phyloP scores from a whole-genome alignment of 805 yeast species.

The Yueomyces sp. region DNA sequence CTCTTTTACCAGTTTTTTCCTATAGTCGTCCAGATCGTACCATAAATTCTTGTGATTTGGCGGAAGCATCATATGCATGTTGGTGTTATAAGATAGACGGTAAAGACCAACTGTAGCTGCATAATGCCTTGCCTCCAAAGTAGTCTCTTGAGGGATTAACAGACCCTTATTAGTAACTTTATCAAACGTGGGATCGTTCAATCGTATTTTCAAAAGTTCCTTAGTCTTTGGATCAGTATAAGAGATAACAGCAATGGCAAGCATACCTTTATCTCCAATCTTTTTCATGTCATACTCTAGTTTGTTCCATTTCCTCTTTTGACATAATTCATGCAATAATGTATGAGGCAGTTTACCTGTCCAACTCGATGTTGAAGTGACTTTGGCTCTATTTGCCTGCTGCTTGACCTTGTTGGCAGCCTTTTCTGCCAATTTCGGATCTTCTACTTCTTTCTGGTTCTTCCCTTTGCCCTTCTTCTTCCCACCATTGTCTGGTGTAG shows the following conservation, averaged over 20 bases:
- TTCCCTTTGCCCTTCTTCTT: slow-evolving; percentile 12
- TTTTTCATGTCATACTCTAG: slow-evolving; percentile 63
- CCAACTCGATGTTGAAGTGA: slow-evolving; percentile 68
- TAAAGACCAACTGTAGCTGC: slow-evolving; percentile 84
- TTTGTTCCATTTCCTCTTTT: slow-evolving; percentile 78
- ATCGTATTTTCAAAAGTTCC: slow-evolving; percentile 43
- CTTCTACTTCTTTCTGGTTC: slow-evolving; percentile 8
- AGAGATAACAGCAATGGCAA: slow-evolving; percentile 50
- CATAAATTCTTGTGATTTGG: slow-evolving; percentile 68
- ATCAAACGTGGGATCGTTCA: slow-evolving; percentile 33
- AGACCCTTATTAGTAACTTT: slow-evolving; percentile 33
- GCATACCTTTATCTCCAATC: slow-evolving; percentile 38
- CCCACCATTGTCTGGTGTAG: slow-evolving; percentile 2
- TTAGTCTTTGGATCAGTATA: slow-evolving; percentile 75
- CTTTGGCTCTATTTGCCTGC: slow-evolving; percentile 31
- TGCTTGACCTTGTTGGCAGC: slow-evolving; percentile 16
- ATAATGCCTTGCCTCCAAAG: slow-evolving; percentile 78
- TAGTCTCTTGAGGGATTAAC: slow-evolving; percentile 57
- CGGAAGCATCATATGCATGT: slow-evolving; percentile 79
- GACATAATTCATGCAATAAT: slow-evolving; percentile 74
- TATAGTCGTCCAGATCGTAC: slow-evolving; percentile 52
- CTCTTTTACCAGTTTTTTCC: slow-evolving; percentile 35
- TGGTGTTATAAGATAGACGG: slow-evolving; percentile 67
- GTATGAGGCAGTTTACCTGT: slow-evolving; percentile 90
- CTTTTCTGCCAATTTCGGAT: slow-evolving; percentile 6